Evolutionary conservation across 2,329 filamentous ascomycete species (phyloP).

Genomic region (Madurella fahalii): DNA sequence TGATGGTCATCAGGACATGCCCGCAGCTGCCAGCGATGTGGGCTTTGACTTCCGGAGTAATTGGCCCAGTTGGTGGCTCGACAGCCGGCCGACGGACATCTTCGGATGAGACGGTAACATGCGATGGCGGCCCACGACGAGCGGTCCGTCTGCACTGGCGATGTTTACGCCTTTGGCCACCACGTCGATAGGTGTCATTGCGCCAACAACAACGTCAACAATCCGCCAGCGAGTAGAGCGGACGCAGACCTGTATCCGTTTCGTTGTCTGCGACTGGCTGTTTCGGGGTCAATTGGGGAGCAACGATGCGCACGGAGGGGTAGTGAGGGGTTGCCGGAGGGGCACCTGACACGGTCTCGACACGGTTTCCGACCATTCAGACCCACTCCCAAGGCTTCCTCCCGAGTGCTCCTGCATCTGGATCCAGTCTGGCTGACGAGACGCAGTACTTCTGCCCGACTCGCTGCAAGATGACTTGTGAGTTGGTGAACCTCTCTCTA

Average conservation of each 20-base stretch:
- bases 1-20: constrained; percentile 17
- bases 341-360: constrained; percentile 23
- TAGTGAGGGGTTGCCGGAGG: constrained; percentile 20
- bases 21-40: constrained; percentile 9
- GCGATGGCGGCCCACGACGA: neutral
- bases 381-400: constrained; percentile 6
- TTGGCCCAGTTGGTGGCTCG: neutral
- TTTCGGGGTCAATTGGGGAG: constrained; percentile 20
- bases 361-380: constrained; percentile 17
- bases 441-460: neutral
- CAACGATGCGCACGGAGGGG: constrained; percentile 21
- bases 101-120: neutral
- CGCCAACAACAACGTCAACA: constrained; percentile 11
- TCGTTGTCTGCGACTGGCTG: constrained; percentile 17
- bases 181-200: neutral
- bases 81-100: neutral
- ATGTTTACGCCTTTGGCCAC: neutral
- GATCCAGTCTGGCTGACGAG: constrained; percentile 15
- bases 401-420: constrained; percentile 16
- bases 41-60: constrained; percentile 4
- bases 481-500: neutral
- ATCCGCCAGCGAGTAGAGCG: neutral
- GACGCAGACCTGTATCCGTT: neutral
- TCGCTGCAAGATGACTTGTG: neutral
- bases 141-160: constrained; percentile 6